A percentile compares a stretch with the other conserved stretches of the same genome.
phyloP scores from a whole-genome alignment of 2,329 filamentous ascomycete species.

The Aspergillus arachidicola region DNA sequence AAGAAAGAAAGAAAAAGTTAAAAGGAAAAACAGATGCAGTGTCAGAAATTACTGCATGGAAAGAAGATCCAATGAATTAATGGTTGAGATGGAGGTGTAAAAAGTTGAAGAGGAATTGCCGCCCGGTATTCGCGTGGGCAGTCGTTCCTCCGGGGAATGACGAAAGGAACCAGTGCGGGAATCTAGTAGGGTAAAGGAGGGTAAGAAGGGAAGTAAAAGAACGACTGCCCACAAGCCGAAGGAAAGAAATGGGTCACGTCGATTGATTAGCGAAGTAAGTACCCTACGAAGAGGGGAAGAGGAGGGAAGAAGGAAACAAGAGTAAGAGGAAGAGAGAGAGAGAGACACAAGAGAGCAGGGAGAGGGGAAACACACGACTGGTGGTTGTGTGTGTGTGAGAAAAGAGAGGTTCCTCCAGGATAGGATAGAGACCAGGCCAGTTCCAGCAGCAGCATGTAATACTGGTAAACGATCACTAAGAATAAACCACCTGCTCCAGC shows the following conservation, averaged over 20 bases:
- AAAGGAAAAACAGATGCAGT: background rate
- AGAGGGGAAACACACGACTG: background rate
- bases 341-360: conserved; percentile 12
- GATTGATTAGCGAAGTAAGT: conserved; percentile 18
- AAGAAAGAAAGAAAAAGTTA: conserved; percentile 1
- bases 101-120: conserved; percentile 20
- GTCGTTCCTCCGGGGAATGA: conserved; percentile 47
- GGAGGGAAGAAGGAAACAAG: conserved; percentile 13
- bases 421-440: background rate
- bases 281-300: conserved; percentile 18
- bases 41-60: conserved; percentile 1
- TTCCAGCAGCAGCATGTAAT: conserved; percentile 6
- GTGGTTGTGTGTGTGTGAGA: background rate
- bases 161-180: conserved; percentile 18
- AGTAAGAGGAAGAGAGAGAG: conserved; percentile 18
- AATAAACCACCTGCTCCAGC: conserved; percentile 11
- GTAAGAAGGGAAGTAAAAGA: conserved; percentile 18
- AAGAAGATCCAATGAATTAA: background rate
- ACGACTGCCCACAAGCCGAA: conserved; percentile 29
- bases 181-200: conserved; percentile 11
- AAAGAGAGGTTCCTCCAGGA: conserved; percentile 2
- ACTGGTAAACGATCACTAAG: conserved; percentile 8
- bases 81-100: background rate
- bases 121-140: conserved; percentile 30
- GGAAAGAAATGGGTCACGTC: conserved; percentile 14